Evolutionary conservation across 345 rosid species (phyloP).

Genomic region (Eutrema yunnanense): DNA sequence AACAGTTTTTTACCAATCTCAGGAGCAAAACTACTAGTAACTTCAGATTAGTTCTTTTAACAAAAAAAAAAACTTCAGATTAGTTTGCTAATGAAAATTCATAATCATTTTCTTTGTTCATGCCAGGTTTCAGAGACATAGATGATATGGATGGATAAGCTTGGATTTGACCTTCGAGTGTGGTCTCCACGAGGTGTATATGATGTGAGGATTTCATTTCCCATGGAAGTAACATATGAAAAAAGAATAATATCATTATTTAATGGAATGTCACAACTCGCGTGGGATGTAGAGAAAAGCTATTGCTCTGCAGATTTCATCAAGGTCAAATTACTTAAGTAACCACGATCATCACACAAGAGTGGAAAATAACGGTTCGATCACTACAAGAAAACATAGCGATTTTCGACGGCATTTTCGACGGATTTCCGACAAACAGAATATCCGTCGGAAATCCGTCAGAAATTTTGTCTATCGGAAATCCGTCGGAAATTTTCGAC

Average conservation of each 20-base stretch:
- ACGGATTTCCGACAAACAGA: no score
- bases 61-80: no score
- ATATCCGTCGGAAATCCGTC: no score
- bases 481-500: no score
- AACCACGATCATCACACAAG: slow-evolving; percentile 23
- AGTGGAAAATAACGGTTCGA: neutral
- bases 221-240: slow-evolving; percentile 72
- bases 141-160: slow-evolving; percentile 85
- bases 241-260: slow-evolving; percentile 88
- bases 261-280: slow-evolving; percentile 87
- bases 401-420: no score
- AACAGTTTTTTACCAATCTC: neutral
- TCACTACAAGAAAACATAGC: no score
- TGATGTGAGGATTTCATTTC: slow-evolving; percentile 84
- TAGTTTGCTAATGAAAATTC: no score
- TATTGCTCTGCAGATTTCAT: slow-evolving; percentile 41
- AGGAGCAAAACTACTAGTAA: neutral
- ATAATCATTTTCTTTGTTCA: no score
- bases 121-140: slow-evolving; percentile 68
- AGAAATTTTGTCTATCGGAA: no score
- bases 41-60: no score
- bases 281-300: slow-evolving; percentile 93
- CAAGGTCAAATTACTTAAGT: slow-evolving; percentile 60
- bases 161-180: slow-evolving; percentile 77
- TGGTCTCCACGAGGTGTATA: slow-evolving; percentile 45